phyloP scores from a whole-genome alignment of 495 filamentous ascomycete genomes.

The Neurospora tetraspora region DNA sequence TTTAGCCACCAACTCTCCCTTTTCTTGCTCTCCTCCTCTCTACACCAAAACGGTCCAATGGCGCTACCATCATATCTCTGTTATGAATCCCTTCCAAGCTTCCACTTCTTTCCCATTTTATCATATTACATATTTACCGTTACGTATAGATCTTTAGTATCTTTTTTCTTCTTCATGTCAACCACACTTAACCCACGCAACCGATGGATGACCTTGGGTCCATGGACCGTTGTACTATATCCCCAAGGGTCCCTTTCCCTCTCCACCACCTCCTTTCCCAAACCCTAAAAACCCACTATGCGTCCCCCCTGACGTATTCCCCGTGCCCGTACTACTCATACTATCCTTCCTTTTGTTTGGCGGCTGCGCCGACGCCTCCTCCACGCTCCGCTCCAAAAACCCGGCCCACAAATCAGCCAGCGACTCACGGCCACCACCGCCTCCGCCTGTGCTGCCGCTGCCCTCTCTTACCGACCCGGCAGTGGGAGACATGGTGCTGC shows the following conservation, averaged over 20 bases:
- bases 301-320: conserved; percentile 22
- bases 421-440: conserved; percentile 40
- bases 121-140: background rate
- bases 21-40: background rate
- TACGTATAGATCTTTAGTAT: background rate
- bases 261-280: background rate
- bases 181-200: background rate
- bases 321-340: conserved; percentile 22
- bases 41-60: background rate
- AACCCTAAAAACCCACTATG: background rate
- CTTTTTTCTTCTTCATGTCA: background rate
- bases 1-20: background rate
- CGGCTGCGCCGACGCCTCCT: conserved; percentile 33
- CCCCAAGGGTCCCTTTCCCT: background rate
- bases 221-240: background rate
- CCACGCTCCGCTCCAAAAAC: conserved; percentile 76
- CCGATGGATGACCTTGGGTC: too few relatives aligned
- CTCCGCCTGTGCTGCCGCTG: conserved; percentile 34
- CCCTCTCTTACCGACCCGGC: conserved; percentile 5
- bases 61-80: background rate
- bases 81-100: background rate
- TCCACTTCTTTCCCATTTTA: background rate
- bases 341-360: conserved; percentile 27
- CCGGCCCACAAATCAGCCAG: conserved; percentile 87
- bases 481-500: conserved; percentile 25